Percentiles rank a stretch among this genome's conserved stretches.
phyloP scores from a whole-genome alignment of 768 basidiomycete genomes.

The Coprinopsis sp. region DNA sequence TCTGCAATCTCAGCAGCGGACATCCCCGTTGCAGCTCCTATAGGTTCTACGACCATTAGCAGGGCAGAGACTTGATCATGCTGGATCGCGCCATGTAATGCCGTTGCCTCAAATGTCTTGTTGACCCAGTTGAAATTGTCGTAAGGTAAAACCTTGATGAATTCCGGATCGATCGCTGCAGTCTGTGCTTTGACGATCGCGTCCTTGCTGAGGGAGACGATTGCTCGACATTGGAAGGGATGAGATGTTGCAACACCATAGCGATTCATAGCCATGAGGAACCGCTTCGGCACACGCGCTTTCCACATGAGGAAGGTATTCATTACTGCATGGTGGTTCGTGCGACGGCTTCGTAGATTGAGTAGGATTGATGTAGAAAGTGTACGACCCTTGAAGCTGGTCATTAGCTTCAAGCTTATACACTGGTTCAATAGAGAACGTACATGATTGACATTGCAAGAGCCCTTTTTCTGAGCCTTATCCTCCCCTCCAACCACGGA shows the following conservation, averaged over 20 bases:
- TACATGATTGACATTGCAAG: neutral
- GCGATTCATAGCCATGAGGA: constrained; percentile 14
- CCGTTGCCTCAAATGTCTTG: constrained; percentile 12
- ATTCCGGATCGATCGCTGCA: constrained; percentile 14
- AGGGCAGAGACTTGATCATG: constrained; percentile 22
- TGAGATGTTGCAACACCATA: constrained; percentile 15
- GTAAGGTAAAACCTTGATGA: constrained; percentile 18
- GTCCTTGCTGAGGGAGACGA: constrained; percentile 11
- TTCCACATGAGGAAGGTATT: constrained; percentile 17
- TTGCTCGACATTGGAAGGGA: constrained; percentile 5
- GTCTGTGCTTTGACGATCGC: neutral
- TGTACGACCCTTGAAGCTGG: constrained; percentile 17
- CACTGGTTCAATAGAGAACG: neutral
- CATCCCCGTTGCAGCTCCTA: neutral
- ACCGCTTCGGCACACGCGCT: constrained; percentile 11
- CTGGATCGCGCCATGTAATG: constrained; percentile 8
- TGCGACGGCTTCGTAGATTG: constrained; percentile 12
- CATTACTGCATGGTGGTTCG: constrained; percentile 12
- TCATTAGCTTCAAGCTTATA: too few relatives aligned
- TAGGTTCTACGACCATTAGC: constrained; percentile 8
- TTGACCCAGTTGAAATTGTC: constrained; percentile 22
- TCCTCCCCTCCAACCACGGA: constrained; percentile 1
- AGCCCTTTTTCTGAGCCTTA: neutral
- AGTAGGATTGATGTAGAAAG: constrained; percentile 14
- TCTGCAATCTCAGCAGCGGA: constrained; percentile 3